Base-by-base conservation (phyloP, 306 rosid genomes). In the Vigna mungo region DNA sequence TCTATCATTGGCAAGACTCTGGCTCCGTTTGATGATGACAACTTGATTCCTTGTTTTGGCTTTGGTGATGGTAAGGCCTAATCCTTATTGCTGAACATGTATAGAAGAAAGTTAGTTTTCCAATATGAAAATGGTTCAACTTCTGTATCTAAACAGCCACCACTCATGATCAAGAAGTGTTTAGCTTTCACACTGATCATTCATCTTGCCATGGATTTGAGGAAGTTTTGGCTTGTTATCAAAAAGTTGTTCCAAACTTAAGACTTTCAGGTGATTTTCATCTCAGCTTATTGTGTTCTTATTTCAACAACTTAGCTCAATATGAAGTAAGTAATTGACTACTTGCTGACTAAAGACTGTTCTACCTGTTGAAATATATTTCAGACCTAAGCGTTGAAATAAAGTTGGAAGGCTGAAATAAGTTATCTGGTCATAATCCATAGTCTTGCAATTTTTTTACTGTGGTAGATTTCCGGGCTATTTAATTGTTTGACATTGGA, bases 1-100 rank as follows among this genome's bases (percentile, higher is more conserved):
- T 77, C 96, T 1, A 85, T 94, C 39, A 80, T 91, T 21, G 97
- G 98, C 59, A 94, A 90, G 79, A 90, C 97, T 63, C 73, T 94
- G 82, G 89, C 98, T 75, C 96, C 98, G 27, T 91, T 94, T 71
- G 97, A 91, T 75, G 98, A 94, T 17, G 98, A 94, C 86, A 88
- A 89, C 79, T 84, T 94, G 76, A 90, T 94, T 84, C 98, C 98
- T 80, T 93, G 98, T 73, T 91, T 88, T 80, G 98, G 98, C 68
- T 93, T 94, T 82, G 98, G 98, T 68, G 96, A 93, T 80, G 93
- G 97, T 93, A 87, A 55, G 80, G 18, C 14, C 68, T 75, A 68
- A 49, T 51, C 27, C 46, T 78, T 60, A 44, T 75, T 76, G 44
- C 47, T 46, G 14, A 63, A 32, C 41, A 43, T 75, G 21, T 7